Percentiles rank a stretch among this genome's conserved stretches.
These are phyloP conservation scores for Maudiozyma turicensis DNA, from an alignment of 805 yeast genomes.

Conservation along the genomic window DNA sequence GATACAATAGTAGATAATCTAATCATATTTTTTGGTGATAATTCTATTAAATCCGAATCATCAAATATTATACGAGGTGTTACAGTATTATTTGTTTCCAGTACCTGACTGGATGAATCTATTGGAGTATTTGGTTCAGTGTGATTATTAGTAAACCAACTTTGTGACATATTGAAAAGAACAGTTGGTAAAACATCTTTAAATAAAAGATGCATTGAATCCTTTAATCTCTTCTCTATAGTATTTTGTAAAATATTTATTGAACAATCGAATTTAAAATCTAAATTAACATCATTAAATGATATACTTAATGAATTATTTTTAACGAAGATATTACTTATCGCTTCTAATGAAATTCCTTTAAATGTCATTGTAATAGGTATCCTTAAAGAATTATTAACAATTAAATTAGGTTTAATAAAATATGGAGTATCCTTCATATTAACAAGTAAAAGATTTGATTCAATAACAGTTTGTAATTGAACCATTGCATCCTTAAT, in stretches of 20 bases:
- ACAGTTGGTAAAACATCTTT: constrained; percentile 28
- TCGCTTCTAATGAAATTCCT: constrained; percentile 27
- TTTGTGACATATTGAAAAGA: constrained; percentile 28
- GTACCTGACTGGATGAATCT: no score
- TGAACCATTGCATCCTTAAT: constrained; percentile 26
- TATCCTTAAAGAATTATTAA: constrained; percentile 27
- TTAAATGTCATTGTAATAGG: constrained; percentile 30
- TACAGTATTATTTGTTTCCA: no score
- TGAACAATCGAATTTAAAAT: constrained; percentile 30
- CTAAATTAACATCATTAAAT: constrained; percentile 30
- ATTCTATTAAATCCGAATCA: constrained; percentile 30
- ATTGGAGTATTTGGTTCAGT: background rate
- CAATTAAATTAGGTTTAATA: constrained; percentile 25
- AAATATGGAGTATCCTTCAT: constrained; percentile 23
- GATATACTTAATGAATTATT: constrained; percentile 28
- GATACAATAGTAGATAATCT: constrained; percentile 58
- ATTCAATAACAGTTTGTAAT: constrained; percentile 28
- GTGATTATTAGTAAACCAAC: constrained; percentile 18
- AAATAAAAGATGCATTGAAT: constrained; percentile 27
- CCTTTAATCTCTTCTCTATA: constrained; percentile 27
- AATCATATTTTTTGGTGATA: constrained; percentile 57
- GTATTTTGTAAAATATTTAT: constrained; percentile 27
- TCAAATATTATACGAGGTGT: constrained; percentile 10
- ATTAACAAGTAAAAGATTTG: constrained; percentile 24
- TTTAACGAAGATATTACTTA: constrained; percentile 27